Conservation (phyloP, 2,329 filamentous ascomycete genomes). For the Fusarium burgessii region DNA sequence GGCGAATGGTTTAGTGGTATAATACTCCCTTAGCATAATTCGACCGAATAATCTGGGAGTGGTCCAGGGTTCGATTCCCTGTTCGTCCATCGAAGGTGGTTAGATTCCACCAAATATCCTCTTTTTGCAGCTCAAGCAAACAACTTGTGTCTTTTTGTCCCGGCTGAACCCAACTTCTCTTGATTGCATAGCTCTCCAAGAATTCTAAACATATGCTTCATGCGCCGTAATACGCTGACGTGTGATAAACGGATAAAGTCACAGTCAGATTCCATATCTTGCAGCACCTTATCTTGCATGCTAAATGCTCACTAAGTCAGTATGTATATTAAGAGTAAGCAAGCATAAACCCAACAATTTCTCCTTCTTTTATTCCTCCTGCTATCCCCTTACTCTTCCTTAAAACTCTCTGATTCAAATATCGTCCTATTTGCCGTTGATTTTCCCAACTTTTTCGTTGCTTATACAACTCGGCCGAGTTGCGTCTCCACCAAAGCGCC, state of each 20-base stretch:
- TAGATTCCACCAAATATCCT: slow-evolving; percentile 12
- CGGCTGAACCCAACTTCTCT: too few relatives aligned
- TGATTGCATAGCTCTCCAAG: too few relatives aligned
- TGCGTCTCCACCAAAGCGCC: slow-evolving; percentile 28
- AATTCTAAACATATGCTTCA: too few relatives aligned
- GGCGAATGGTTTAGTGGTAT: slow-evolving; percentile 49
- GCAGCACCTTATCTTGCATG: background rate
- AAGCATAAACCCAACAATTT: background rate
- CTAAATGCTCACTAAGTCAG: background rate
- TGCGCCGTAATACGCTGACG: background rate
- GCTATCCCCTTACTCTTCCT: background rate
- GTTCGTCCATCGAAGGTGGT: slow-evolving; percentile 45
- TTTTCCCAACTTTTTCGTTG: slow-evolving; percentile 15
- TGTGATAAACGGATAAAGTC: background rate
- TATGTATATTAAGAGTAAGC: background rate
- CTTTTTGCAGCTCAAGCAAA: background rate
- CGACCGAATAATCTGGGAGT: slow-evolving; percentile 44
- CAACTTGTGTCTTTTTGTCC: background rate
- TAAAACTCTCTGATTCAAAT: background rate
- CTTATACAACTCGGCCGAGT: slow-evolving; percentile 10
- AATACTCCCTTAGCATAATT: slow-evolving; percentile 47
- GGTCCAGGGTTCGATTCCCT: slow-evolving; percentile 48
- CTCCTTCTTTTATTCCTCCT: background rate
- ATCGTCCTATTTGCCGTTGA: background rate
- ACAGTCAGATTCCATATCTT: background rate